These are phyloP conservation scores for Umbilicus rupestris DNA, from an alignment of 164 flowering plant species.

Conservation along the genomic window DNA sequence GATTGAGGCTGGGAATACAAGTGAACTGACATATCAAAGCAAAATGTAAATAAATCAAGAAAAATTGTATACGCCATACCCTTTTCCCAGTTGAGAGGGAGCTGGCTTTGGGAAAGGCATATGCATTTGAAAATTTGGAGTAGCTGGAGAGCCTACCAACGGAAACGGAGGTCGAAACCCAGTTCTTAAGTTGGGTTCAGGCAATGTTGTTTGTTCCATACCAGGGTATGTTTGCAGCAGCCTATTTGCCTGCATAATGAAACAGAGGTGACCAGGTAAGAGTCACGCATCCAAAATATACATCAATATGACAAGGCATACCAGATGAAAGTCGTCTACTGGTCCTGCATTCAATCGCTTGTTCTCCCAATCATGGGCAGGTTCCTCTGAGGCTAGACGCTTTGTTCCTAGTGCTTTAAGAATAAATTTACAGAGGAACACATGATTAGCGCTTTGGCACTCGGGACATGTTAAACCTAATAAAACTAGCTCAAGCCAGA, in stretches of 20 bases:
- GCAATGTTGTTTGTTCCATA: conserved; percentile 25
- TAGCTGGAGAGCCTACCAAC: conserved; percentile 24
- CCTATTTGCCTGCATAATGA: conserved; percentile 27
- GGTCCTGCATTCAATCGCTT: conserved; percentile 79
- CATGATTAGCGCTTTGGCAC: neutral
- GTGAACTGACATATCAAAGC: neutral
- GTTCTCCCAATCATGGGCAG: conserved; percentile 62
- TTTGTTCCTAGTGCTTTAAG: conserved; percentile 70
- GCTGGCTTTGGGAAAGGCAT: conserved; percentile 15
- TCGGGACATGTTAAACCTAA: neutral
- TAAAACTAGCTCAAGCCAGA: neutral
- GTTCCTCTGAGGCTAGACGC: conserved; percentile 74
- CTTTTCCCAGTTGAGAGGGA: conserved; percentile 69
- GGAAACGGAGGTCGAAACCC: conserved; percentile 31
- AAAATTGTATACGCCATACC: conserved; percentile 23
- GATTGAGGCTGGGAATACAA: neutral
- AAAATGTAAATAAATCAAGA: neutral
- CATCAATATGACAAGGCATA: conserved; percentile 10
- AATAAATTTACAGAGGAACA: conserved; percentile 5
- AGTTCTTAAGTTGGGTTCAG: conserved; percentile 23
- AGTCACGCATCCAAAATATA: neutral
- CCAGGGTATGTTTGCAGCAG: conserved; percentile 33
- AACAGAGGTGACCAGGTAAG: conserved; percentile 6
- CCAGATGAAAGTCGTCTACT: conserved; percentile 28
- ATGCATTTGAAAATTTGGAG: conserved; percentile 36